Evolutionary conservation across 2,329 filamentous ascomycete genomes (phyloP), one percentile per base, ranked within the genome.

Genomic region (Alternaria alternata): DNA sequence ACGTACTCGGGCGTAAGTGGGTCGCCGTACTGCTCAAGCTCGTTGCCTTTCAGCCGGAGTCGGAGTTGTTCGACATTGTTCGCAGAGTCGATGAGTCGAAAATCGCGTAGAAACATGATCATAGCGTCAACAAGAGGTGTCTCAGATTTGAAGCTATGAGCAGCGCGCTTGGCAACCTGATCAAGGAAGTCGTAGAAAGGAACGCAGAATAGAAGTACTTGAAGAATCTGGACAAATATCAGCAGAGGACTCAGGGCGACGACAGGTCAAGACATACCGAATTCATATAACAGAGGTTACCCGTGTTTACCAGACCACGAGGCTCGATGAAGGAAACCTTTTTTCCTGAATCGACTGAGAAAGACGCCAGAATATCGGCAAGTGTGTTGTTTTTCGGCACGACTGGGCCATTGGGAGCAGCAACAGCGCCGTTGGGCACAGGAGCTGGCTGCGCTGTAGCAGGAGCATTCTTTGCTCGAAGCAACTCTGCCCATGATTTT

Each of bases 251-350:
- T 44, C 18, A 14, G 14, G 12, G 12, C 39, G 36, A 34, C 20
- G 22, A 36, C 9, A 12, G 8, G 8, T 7, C 0, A 32, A 18
- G 7, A 82, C 92, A 81, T 85, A 97, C 94, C 65, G 95, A 97
- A 83, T 98, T 99, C 95, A 99, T 98, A 81, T 99, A 99, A 81
- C 95, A 99, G 92, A 98, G 96, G 76, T 99, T 98, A 51, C 95
- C 95, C 41, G 94, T 96, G 80, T 99, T 99, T 68, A 97, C 91
- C 74, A 99, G 86, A 49, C 95, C 95, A 67, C 94, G 88, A 51
- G 95, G 95, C 80, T 98, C 93, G 51, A 99, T 85, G 74, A 97
- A 97, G 18, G 91, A 84, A 67, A 94, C 83, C 71, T 90, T 92
- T 59, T 85, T 82, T 47, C 85, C 84, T 38, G 84, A 83, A 58